Evolutionary conservation across 116 monocot species (phyloP).

Genomic region (Phalaenopsis hybrid): DNA sequence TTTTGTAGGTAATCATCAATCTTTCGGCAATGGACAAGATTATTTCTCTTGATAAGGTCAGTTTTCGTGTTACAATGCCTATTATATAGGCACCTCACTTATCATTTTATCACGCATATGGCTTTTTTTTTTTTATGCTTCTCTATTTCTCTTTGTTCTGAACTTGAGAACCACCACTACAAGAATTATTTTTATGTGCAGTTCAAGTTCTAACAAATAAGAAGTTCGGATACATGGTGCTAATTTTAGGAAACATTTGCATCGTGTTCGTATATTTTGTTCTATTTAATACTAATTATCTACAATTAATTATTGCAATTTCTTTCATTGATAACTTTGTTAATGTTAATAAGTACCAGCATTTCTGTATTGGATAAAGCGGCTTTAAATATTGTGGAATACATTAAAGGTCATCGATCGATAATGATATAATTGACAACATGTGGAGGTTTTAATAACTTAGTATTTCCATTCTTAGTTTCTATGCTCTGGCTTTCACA

Average conservation of each 20-base stretch:
- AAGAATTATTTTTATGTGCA: neutral
- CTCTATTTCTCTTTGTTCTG: neutral
- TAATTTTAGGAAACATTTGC: neutral
- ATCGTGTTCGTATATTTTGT: neutral
- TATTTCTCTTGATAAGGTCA: slow-evolving; percentile 83
- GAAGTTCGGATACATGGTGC: neutral
- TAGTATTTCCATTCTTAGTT: neutral
- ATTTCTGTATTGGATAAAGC: neutral
- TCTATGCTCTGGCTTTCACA: neutral
- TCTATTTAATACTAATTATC: neutral
- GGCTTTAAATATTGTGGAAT: neutral
- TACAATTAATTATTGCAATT: neutral
- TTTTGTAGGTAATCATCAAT: slow-evolving; percentile 74
- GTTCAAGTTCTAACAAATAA: neutral
- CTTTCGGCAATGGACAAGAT: slow-evolving; percentile 73
- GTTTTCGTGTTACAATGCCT: neutral
- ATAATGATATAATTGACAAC: neutral
- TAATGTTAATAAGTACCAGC: neutral
- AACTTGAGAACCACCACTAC: neutral
- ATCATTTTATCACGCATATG: neutral
- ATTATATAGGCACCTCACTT: neutral
- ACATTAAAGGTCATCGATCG: neutral
- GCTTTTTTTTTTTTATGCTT: neutral
- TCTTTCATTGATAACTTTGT: neutral
- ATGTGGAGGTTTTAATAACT: neutral